These are phyloP conservation scores for Arthroderma sp. DNA, from an alignment of 2,329 filamentous ascomycete species.

Conservation along the genomic window DNA sequence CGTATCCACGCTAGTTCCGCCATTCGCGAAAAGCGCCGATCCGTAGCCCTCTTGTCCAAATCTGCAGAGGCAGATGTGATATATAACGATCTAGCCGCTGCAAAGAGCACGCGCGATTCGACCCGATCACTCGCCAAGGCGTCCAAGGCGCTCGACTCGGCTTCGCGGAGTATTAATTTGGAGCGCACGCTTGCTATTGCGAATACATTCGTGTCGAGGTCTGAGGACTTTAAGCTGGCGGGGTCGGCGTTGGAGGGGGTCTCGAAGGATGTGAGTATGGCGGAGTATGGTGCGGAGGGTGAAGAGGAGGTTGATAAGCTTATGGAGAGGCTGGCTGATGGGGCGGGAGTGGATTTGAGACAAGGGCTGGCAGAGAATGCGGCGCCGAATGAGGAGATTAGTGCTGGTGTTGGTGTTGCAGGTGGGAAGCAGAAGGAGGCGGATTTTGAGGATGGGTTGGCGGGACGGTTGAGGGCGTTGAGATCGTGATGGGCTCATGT, in stretches of 20 bases:
- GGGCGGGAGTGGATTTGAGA: conserved; percentile 31
- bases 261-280: conserved; percentile 28
- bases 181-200: conserved; percentile 31
- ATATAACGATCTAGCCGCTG: conserved; percentile 36
- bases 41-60: conserved; percentile 32
- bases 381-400: conserved; percentile 28
- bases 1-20: conserved; percentile 36
- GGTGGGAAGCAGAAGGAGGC: conserved; percentile 26
- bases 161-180: conserved; percentile 33
- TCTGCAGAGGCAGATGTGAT: conserved; percentile 36
- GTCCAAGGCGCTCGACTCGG: conserved; percentile 32
- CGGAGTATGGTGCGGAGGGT: conserved; percentile 33
- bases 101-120: conserved; percentile 35
- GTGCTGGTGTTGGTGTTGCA: conserved; percentile 14
- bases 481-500: conserved; percentile 18
- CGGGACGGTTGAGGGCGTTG: conserved; percentile 27
- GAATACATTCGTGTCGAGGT: conserved; percentile 29
- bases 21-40: conserved; percentile 34
- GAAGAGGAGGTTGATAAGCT: conserved; percentile 27
- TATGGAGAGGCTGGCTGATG: conserved; percentile 33
- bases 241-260: conserved; percentile 30
- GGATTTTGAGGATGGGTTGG: conserved; percentile 30
- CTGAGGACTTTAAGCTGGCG: conserved; percentile 33
- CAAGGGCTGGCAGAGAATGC: conserved; percentile 26
- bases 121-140: conserved; percentile 33